Evolutionary conservation across 73 alveolate genomes (phyloP).

Genomic region (Breviolum minutum): DNA sequence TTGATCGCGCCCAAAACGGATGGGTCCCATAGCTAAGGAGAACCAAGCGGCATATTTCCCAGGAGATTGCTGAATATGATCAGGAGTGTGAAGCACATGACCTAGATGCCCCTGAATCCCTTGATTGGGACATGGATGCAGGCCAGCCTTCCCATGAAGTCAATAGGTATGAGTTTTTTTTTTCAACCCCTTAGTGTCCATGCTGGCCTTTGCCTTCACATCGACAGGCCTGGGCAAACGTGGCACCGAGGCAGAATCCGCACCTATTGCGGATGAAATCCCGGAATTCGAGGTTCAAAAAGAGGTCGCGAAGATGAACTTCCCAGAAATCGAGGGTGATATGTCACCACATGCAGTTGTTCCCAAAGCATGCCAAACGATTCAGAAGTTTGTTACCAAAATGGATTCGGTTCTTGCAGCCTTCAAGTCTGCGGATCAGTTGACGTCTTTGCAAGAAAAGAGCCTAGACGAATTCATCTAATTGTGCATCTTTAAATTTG

Average conservation of each 20-base stretch:
- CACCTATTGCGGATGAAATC: too few relatives aligned
- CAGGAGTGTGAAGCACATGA: not conserved
- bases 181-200: not conserved
- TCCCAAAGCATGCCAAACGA: not conserved
- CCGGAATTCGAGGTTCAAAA: not conserved
- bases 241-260: too few relatives aligned
- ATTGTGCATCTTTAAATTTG: not conserved
- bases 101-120: not conserved
- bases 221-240: too few relatives aligned
- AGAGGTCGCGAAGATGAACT: not conserved
- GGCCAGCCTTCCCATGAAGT: too few relatives aligned
- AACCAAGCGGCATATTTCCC: conserved; percentile 13
- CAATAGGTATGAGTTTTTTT: not conserved
- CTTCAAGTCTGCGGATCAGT: not conserved
- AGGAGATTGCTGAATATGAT: conserved; percentile 1
- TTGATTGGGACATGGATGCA: not conserved
- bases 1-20: too few relatives aligned
- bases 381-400: not conserved
- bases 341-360: not conserved
- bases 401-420: not conserved
- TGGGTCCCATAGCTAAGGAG: not conserved
- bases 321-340: conserved; percentile 18
- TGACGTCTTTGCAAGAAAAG: not conserved
- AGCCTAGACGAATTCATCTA: not conserved
- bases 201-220: not conserved